Evolutionary conservation across 768 basidiomycete species (phyloP).

Genomic region (Grammothele lineata): DNA sequence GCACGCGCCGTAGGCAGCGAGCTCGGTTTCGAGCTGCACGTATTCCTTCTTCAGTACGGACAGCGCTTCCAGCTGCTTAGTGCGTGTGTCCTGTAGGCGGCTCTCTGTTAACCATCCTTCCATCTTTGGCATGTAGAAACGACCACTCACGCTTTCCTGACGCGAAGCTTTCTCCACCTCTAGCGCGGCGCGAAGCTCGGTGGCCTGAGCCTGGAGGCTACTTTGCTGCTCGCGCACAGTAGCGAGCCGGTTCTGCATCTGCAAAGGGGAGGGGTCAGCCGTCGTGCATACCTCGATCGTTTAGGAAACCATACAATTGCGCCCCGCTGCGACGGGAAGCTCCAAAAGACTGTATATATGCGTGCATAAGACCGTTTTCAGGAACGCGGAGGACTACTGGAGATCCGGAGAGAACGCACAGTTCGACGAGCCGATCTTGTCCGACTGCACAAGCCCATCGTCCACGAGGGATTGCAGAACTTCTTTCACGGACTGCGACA

Average conservation of each 20-base stretch:
- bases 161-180: constrained; percentile 50
- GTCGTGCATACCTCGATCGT: background rate
- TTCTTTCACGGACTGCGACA: constrained; percentile 90
- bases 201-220: constrained; percentile 41
- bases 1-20: constrained; percentile 74
- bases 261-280: background rate
- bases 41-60: constrained; percentile 45
- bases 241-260: constrained; percentile 58
- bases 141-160: constrained; percentile 47
- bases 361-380: constrained; percentile 6
- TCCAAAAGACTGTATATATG: constrained; percentile 79
- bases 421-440: constrained; percentile 94
- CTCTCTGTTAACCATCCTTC: no score
- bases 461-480: constrained; percentile 84
- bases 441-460: constrained; percentile 78
- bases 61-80: constrained; percentile 47
- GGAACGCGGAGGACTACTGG: background rate
- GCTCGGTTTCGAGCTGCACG: constrained; percentile 55
- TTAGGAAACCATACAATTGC: constrained; percentile 47
- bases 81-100: constrained; percentile 51
- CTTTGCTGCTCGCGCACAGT: constrained; percentile 37
- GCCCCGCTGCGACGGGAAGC: constrained; percentile 87
- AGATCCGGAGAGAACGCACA: constrained; percentile 48
- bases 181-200: constrained; percentile 28
- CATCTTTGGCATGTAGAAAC: background rate